A percentile compares a stretch with the other conserved stretches of the same genome.
Evolutionary conservation across 208 protist genomes (phyloP).

Genomic region (Herpetomonas samuelpessoai): DNA sequence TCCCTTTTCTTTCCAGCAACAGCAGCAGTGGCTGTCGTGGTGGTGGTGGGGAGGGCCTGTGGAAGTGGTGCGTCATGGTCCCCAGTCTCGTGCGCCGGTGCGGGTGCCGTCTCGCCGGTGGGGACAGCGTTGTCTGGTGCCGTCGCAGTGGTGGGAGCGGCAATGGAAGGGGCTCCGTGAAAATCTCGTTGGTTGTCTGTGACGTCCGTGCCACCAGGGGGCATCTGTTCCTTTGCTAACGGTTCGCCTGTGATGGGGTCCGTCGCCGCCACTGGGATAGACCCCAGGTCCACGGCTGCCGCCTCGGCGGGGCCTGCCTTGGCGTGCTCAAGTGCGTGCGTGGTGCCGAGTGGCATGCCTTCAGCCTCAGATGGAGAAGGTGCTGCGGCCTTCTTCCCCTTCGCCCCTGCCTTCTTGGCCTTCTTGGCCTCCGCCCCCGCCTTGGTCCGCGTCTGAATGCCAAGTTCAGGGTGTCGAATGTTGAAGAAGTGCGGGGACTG

Average conservation of each 20-base stretch:
- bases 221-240: background rate
- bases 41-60: background rate
- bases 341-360: background rate
- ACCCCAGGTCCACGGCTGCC: background rate
- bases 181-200: no score
- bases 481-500: constrained; percentile 80
- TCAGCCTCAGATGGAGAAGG: background rate
- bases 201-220: background rate
- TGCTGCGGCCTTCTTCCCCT: background rate
- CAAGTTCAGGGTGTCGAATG: constrained; percentile 83
- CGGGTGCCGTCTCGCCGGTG: background rate
- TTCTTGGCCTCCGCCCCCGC: constrained; percentile 23
- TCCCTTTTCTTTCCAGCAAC: constrained; percentile 27
- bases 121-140: background rate
- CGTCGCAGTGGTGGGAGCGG: no score
- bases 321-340: no score
- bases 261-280: no score
- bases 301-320: background rate
- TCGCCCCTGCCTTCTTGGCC: background rate
- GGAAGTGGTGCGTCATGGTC: background rate
- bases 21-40: background rate
- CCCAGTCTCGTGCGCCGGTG: background rate
- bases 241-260: background rate
- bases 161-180: no score
- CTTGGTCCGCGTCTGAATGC: constrained; percentile 55